Base-by-base conservation (phyloP, 495 filamentous ascomycete genomes). In the Aspergillus funiculosus region DNA sequence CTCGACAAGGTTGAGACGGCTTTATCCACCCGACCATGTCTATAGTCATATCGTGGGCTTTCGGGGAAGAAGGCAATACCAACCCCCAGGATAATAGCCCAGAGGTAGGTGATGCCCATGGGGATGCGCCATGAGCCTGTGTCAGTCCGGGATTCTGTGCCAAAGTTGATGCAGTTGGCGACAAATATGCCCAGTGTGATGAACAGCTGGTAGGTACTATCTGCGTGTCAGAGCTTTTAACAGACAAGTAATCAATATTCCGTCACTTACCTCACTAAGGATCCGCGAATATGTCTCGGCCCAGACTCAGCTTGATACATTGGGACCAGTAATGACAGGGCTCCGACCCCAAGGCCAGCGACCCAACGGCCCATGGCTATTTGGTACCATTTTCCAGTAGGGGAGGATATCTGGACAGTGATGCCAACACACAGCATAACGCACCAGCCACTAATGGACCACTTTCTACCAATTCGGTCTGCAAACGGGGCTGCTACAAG, bases 161-260 rank as follows among this genome's bases (percentile, higher is more conserved):
- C 86, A 50, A 73, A 91, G 56, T 92, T 88, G 67, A 91, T 79
- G 64, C 82, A 82, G 55, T 87, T 78, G 38, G 86, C 83, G 4
- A 81, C 71, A 61, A 87, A 86, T 56, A 91, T 92, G 22, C 88
- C 88, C 28, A 89, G 66, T 0, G 88, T 91, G 64, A 94, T 86
- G 68, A 92, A 89, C 2, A 92, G 72, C 64, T 92, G 87, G 63
- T 94, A 92, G 56, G 65, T 65, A 45, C 65, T 64, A 29, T 11
- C 41, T 32, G 51, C 7, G n/a, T 24, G 1, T 14, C 26, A 25
- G 11, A 20, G n/a, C n/a, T 7, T 15, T 5, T 5, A 24, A 24
- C 10, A n/a, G 11, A 19, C 5, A 22, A 24, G 9, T 24, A 20
- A 10, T 19, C 38, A 6, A 25, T 3, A 22, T n/a, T n/a, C n/a